Conservation (phyloP, 768 basidiomycete species). For the Boletus edulis region DNA sequence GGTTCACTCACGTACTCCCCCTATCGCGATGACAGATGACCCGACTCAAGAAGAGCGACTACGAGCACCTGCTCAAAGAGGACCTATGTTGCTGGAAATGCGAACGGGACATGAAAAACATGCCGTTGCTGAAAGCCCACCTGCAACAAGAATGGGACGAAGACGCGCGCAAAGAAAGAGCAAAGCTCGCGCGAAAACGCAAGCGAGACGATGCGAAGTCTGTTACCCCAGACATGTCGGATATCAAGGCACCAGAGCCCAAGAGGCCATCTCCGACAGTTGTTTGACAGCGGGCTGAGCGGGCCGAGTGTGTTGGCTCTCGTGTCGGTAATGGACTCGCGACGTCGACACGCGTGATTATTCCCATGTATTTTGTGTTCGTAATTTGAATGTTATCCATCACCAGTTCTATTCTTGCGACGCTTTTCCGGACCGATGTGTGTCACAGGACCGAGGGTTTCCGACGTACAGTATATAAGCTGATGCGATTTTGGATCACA, state of each 20-base stretch:
- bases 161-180: conserved; percentile 41
- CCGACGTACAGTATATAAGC: background rate
- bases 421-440: conserved; percentile 19
- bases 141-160: conserved; percentile 72
- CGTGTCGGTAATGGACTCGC: background rate
- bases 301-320: background rate
- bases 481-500: background rate
- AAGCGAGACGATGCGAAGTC: conserved; percentile 25
- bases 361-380: background rate
- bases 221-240: background rate
- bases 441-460: background rate
- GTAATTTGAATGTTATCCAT: conserved; percentile 6
- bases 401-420: background rate
- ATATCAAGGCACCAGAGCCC: conserved; percentile 8
- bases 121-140: conserved; percentile 74
- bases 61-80: conserved; percentile 67
- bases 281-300: conserved; percentile 1
- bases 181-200: conserved; percentile 40
- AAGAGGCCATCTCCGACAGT: conserved; percentile 10
- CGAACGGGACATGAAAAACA: conserved; percentile 57
- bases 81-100: conserved; percentile 72
- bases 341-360: background rate
- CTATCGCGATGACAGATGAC: conserved; percentile 43
- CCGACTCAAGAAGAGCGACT: conserved; percentile 47
- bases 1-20: background rate